Conservation (phyloP, 306 rosid genomes). For the Citrullus colocynthis region DNA sequence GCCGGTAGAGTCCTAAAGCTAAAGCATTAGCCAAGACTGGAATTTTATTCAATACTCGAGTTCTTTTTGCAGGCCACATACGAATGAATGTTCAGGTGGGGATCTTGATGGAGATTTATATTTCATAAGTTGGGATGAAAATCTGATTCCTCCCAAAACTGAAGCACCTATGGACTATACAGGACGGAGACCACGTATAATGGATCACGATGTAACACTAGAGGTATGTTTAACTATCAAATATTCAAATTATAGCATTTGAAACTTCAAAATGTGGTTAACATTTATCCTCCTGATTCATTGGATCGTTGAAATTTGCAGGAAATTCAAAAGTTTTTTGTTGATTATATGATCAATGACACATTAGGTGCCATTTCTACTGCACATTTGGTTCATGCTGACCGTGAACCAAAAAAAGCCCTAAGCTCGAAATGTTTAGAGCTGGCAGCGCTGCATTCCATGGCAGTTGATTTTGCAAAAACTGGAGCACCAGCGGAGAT, state of each 20-base stretch:
- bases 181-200: constrained; percentile 75
- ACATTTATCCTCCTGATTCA: neutral
- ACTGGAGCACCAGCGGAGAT: constrained; percentile 95
- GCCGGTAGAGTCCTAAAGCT: neutral
- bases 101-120: constrained; percentile 93
- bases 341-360: constrained; percentile 88
- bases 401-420: constrained; percentile 63
- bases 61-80: constrained; percentile 69
- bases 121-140: constrained; percentile 78
- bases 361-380: constrained; percentile 89
- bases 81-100: constrained; percentile 97
- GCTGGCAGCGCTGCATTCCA: constrained; percentile 73
- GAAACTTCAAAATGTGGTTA: neutral
- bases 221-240: constrained; percentile 36
- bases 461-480: constrained; percentile 97
- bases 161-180: constrained; percentile 73
- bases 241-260: neutral
- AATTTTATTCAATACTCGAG: neutral
- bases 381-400: constrained; percentile 83
- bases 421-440: constrained; percentile 57
- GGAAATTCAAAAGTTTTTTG: constrained; percentile 88
- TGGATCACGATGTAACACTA: constrained; percentile 65
- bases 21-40: neutral
- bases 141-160: constrained; percentile 47
- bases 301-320: constrained; percentile 13